Conservation (phyloP, 805 yeast genomes). For the Candida nemodendra region DNA sequence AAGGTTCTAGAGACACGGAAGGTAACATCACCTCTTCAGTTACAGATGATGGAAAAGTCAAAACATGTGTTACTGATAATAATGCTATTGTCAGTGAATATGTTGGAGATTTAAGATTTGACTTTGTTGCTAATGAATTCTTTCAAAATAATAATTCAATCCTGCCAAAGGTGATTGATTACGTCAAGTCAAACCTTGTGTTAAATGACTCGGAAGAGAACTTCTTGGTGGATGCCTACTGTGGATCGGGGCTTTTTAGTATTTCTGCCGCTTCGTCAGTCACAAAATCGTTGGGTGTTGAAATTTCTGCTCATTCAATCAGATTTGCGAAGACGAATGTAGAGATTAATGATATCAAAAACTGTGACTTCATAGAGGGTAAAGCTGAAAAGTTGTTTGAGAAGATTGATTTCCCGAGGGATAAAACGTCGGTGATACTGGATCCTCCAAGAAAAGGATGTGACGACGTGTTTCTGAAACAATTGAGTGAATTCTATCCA, state of each 20-base stretch:
- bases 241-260: conserved; percentile 69
- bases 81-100: conserved; percentile 79
- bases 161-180: conserved; percentile 75
- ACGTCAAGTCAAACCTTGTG: conserved; percentile 70
- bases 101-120: conserved; percentile 71
- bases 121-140: conserved; percentile 92
- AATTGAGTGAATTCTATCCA: conserved; percentile 79
- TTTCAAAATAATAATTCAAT: conserved; percentile 95
- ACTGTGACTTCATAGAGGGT: conserved; percentile 84
- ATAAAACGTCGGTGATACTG: conserved; percentile 80
- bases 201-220: conserved; percentile 39
- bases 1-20: conserved; percentile 46
- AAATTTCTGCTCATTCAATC: conserved; percentile 87
- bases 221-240: conserved; percentile 28
- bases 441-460: conserved; percentile 99
- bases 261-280: conserved; percentile 81
- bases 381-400: conserved; percentile 89
- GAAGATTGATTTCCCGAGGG: conserved; percentile 70
- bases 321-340: conserved; percentile 86
- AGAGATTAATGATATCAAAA: conserved; percentile 64
- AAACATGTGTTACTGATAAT: conserved; percentile 76
- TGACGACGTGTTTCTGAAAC: conserved; percentile 82
- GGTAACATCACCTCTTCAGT: conserved; percentile 39
- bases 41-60: conserved; percentile 35
- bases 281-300: conserved; percentile 88